Base-by-base conservation (phyloP, 345 rosid species). In the Conringia planisiliqua region DNA sequence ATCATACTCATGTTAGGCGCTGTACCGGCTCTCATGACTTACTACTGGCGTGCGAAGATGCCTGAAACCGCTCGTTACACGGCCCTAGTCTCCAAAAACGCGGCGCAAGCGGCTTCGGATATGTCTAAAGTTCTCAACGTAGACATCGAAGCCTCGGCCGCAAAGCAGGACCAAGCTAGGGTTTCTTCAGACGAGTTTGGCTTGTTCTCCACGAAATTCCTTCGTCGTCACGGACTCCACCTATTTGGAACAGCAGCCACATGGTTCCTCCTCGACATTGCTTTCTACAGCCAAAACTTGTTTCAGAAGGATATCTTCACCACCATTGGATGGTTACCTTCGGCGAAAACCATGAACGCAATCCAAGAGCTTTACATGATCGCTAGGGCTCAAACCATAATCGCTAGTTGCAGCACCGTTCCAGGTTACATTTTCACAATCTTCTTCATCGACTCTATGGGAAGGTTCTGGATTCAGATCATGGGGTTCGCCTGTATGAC, bases 1-100 rank as follows among this genome's bases (percentile, higher is more conserved):
- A 77, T 85, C 13, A 66, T 89, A 14, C 18, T 91, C 43, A 91
- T 91, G 89, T 36, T 89, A 1, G 97, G 97, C 2, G 92, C 97
- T 11, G 0, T 91, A 40, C 92, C 95, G 1, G 92, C 97, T 22
- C 70, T 66, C 0, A 65, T 91, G 8, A 89, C 97, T 14, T 89
- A 83, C 74, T 89, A 86, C 72, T 89, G 87, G 91, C 76, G 90
- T 5, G 80, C 81, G 86, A 80, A 85, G 81, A 91, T 91, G 92
- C 94, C 97, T 0, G 97, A 89, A 82, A 91, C 97, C 0, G 92
- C 97, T 29, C 89, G 91, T 9, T 91, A 89, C 87, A 87, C 97
- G 0, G 86, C 91, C 22, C 76, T 91, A 42, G 84, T 89, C 1
- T 85, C 89, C 42, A 89, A 81, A 83, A 84, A 86, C 42, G 84